A percentile compares a stretch with the other conserved stretches of the same genome.
Evolutionary conservation across 305 asterid genomes (phyloP).

Genomic region (Solanum chacoense): DNA sequence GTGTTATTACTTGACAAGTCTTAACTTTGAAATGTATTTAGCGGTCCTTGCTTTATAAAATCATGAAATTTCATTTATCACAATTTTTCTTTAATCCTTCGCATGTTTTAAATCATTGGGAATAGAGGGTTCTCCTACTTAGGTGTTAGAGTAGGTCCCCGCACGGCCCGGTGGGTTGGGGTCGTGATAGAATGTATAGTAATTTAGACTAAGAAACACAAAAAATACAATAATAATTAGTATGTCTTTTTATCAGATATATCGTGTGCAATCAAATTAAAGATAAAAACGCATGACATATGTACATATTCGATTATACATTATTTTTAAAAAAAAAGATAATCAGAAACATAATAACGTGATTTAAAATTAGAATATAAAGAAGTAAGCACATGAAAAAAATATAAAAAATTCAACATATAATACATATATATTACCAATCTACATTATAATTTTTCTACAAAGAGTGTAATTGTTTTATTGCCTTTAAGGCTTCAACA

Average conservation of each 20-base stretch:
- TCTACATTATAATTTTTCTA: not conserved
- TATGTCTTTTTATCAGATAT: not conserved
- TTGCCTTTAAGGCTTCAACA: not conserved
- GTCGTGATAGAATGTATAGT: not conserved
- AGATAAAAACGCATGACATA: not conserved
- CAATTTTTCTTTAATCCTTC: not conserved
- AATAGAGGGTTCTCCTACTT: not conserved
- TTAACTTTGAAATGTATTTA: not conserved
- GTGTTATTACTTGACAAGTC: not conserved
- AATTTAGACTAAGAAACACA: not conserved
- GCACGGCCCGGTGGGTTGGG: not conserved
- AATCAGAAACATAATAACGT: not conserved
- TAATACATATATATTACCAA: not conserved
- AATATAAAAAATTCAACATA: too few relatives aligned
- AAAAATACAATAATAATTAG: too few relatives aligned
- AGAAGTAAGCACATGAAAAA: not conserved
- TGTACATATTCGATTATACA: not conserved
- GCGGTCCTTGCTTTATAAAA: not conserved
- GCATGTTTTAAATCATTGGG: not conserved
- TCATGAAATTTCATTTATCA: not conserved
- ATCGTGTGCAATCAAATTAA: not conserved
- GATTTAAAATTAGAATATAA: too few relatives aligned
- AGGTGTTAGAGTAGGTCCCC: not conserved
- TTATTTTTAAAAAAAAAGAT: too few relatives aligned
- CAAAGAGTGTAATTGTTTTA: not conserved